Evolutionary conservation across 148 eudicot genomes (phyloP).

Genomic region (Amaranthus cruentus): DNA sequence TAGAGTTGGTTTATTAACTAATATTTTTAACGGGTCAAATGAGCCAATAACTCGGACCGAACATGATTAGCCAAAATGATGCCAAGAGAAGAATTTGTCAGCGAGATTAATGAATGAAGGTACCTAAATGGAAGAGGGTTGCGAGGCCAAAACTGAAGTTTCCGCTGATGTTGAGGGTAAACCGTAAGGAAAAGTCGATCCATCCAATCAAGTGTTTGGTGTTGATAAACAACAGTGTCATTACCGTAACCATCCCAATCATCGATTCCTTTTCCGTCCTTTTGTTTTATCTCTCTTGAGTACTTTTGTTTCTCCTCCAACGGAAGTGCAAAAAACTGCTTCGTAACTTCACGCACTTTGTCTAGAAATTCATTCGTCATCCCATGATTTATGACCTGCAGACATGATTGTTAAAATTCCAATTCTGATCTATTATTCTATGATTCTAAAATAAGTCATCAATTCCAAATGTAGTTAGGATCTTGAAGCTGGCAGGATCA

Average conservation of each 20-base stretch:
- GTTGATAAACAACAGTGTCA: slow-evolving; percentile 38
- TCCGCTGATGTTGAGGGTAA: slow-evolving; percentile 38
- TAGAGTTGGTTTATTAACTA: too few relatives aligned
- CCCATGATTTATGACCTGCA: slow-evolving; percentile 57
- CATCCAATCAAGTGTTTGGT: slow-evolving; percentile 58
- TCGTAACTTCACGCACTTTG: slow-evolving; percentile 40
- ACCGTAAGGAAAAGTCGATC: slow-evolving; percentile 52
- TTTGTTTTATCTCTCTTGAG: slow-evolving; percentile 27
- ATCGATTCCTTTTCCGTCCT: slow-evolving; percentile 30
- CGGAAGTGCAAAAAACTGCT: slow-evolving; percentile 50
- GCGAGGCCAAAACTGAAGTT: slow-evolving; percentile 54
- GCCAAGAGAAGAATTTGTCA: too few relatives aligned
- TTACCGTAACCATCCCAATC: slow-evolving; percentile 32
- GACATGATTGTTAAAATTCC: too few relatives aligned
- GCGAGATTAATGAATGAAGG: background rate
- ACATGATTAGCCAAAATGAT: too few relatives aligned
- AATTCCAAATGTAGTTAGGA: too few relatives aligned
- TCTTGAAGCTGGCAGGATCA: too few relatives aligned
- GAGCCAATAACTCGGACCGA: too few relatives aligned
- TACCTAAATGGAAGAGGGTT: slow-evolving; percentile 54
- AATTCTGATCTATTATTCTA: too few relatives aligned
- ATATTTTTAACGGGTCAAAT: too few relatives aligned
- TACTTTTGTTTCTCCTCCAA: slow-evolving; percentile 48
- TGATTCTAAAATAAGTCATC: too few relatives aligned
- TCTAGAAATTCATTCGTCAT: slow-evolving; percentile 43